Evolutionary conservation across 176 grass and related monocot genomes (phyloP).

Genomic region (Hsuehochloa calcarea): DNA sequence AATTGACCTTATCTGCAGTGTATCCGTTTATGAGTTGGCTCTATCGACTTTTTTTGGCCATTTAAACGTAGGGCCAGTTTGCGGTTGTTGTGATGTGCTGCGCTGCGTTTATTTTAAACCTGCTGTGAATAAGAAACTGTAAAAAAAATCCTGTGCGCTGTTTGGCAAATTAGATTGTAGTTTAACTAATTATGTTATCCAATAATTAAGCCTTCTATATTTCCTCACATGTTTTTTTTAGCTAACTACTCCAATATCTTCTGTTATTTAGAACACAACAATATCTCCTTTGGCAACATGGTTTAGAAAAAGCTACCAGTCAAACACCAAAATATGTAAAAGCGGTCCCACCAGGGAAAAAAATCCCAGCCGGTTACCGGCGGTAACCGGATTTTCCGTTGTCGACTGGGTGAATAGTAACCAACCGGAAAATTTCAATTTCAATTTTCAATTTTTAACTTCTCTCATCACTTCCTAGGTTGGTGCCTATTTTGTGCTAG

Average conservation of each 20-base stretch:
- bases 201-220: too few relatives aligned
- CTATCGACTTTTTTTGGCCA: background rate
- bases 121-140: background rate
- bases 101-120: background rate
- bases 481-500: too few relatives aligned
- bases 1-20: background rate
- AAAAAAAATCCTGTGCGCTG: background rate
- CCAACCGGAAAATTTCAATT: too few relatives aligned
- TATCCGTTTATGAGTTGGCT: background rate
- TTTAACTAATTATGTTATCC: background rate
- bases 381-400: too few relatives aligned
- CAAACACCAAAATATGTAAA: background rate
- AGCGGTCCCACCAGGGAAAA: background rate
- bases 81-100: background rate
- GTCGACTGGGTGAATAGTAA: too few relatives aligned
- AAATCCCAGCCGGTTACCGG: too few relatives aligned
- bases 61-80: background rate
- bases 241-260: background rate
- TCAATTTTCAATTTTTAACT: too few relatives aligned
- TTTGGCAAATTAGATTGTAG: background rate
- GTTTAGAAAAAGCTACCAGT: background rate
- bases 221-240: too few relatives aligned
- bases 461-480: too few relatives aligned
- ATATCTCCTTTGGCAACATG: background rate
- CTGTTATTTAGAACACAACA: background rate